phyloP scores from a whole-genome alignment of 2,329 filamentous ascomycete species.

The Aureobasidium lini region DNA sequence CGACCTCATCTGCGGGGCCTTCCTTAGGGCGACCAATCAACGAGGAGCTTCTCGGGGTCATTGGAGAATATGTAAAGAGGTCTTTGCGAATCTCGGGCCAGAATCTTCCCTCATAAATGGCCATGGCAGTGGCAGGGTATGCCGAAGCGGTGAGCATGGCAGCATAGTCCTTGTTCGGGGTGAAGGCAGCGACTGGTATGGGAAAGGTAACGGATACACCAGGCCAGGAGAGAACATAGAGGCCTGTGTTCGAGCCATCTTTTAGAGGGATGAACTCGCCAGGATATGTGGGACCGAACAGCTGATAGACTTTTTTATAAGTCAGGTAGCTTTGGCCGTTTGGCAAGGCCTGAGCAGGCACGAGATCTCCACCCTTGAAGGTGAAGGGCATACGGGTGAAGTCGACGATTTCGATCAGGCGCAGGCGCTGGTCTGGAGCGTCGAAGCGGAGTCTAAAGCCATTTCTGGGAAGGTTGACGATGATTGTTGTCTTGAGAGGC shows the following conservation, averaged over 20 bases:
- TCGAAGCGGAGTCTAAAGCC: constrained; percentile 89
- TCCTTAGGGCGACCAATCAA: constrained; percentile 67
- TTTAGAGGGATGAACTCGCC: constrained; percentile 77
- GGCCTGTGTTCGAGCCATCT: constrained; percentile 52
- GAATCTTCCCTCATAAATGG: constrained; percentile 80
- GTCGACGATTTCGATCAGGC: constrained; percentile 83
- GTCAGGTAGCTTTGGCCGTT: constrained; percentile 61
- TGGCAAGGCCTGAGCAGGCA: constrained; percentile 20
- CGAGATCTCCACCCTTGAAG: constrained; percentile 50
- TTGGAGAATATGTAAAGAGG: constrained; percentile 68
- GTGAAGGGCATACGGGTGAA: constrained; percentile 78
- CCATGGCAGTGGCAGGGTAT: constrained; percentile 75
- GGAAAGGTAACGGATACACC: constrained; percentile 91
- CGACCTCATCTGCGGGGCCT: constrained; percentile 79
- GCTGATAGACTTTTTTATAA: constrained; percentile 65
- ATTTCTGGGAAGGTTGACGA: constrained; percentile 72
- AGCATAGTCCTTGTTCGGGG: constrained; percentile 71
- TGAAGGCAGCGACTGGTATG: constrained; percentile 66
- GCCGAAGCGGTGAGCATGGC: constrained; percentile 74
- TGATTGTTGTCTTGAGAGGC: constrained; percentile 67
- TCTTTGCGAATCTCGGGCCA: constrained; percentile 76
- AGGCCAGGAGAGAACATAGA: constrained; percentile 88
- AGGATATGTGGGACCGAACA: constrained; percentile 90
- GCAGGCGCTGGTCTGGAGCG: constrained; percentile 81
- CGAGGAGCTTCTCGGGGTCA: constrained; percentile 65